These are phyloP conservation scores for Globisporangium yorkense DNA, from an alignment of 352 stramenopile genomes.

Conservation along the genomic window DNA sequence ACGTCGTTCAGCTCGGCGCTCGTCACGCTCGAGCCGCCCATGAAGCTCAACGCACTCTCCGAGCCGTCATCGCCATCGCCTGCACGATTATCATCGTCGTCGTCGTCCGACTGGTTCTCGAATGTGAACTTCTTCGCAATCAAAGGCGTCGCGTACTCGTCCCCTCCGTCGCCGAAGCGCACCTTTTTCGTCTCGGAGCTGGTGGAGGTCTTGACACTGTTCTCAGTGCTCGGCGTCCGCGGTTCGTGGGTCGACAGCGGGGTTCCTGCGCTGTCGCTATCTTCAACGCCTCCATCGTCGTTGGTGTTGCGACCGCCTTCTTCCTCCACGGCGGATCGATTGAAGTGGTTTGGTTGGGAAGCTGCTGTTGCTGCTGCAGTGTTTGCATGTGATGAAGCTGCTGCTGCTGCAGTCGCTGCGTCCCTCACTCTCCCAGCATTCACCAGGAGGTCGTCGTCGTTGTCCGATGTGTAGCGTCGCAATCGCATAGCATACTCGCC, in stretches of 20 bases:
- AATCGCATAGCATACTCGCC: slow-evolving; percentile 15
- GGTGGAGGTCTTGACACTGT: slow-evolving; percentile 32
- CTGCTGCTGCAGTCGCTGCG: not conserved
- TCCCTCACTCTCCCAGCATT: not conserved
- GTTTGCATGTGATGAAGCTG: not conserved
- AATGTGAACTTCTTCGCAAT: slow-evolving; percentile 61
- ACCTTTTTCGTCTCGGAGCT: slow-evolving; percentile 42
- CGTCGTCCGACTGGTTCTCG: slow-evolving; percentile 43
- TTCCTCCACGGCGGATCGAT: not conserved
- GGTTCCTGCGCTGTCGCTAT: not conserved
- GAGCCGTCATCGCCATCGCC: not conserved
- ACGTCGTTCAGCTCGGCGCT: slow-evolving; percentile 49
- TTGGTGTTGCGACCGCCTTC: not conserved
- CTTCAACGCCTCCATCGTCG: not conserved
- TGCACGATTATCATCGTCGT: slow-evolving; percentile 22
- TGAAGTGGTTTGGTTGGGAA: not conserved
- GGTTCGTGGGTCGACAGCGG: slow-evolving; percentile 1
- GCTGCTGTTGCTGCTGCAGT: not conserved
- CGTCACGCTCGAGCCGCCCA: slow-evolving; percentile 42
- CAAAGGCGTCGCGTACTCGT: slow-evolving; percentile 49
- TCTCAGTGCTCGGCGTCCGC: slow-evolving; percentile 41
- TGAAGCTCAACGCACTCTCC: slow-evolving; percentile 38
- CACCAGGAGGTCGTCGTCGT: not conserved
- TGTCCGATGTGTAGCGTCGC: not conserved
- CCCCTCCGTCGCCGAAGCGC: slow-evolving; percentile 25